Evolutionary conservation across 2,329 filamentous ascomycete genomes (phyloP), one percentile per base, ranked within the genome.

Genomic region (Ophiostoma sp.): DNA sequence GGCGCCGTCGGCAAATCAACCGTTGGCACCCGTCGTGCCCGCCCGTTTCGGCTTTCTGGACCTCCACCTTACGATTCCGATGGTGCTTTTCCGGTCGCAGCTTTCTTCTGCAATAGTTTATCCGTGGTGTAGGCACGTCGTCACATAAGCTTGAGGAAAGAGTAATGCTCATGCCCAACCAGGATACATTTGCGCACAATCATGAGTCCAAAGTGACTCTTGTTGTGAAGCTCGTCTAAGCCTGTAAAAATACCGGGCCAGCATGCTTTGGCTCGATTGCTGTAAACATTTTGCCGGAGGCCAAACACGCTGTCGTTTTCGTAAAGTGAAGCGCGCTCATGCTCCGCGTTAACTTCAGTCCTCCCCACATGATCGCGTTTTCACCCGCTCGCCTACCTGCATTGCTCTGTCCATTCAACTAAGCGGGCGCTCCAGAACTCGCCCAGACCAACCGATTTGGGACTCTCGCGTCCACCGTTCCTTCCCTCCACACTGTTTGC

Each of bases 1-100:
- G 68, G 68, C 68, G 68, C 33, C 5, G 22, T 25, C 50, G 68
- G 68, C n/a, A 70, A 59, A 42, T 59, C 50, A 57, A 42, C 48
- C 50, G 50, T 45, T 59, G 33, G 17, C 42, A 59, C 52, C 39
- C 36, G 69, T 71, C 33, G 48, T 70, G 68, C 55, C 33, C 22
- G 22, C 52, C 39, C 36, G 55, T 36, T 71, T 61, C 55, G 69
- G 52, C 69, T 59, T 59, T 70, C 36, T 59, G 31, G n/a, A 4
- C 12, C 64, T 19, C n/a, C 59, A 42, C n/a, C 36, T 1, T 66
- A 6, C 15, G 61, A 22, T 45, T 28, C 61, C n/a, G 61, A 57
- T 42, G n/a, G 31, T 52, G 31, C 33, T 28, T 70, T 42, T 31
- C 68, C 68, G 48, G 31, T 25, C 33, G 48, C 7, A 59, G 48